Evolutionary conservation across 306 rosid species (phyloP).

Genomic region (Fragaria ananassa): DNA sequence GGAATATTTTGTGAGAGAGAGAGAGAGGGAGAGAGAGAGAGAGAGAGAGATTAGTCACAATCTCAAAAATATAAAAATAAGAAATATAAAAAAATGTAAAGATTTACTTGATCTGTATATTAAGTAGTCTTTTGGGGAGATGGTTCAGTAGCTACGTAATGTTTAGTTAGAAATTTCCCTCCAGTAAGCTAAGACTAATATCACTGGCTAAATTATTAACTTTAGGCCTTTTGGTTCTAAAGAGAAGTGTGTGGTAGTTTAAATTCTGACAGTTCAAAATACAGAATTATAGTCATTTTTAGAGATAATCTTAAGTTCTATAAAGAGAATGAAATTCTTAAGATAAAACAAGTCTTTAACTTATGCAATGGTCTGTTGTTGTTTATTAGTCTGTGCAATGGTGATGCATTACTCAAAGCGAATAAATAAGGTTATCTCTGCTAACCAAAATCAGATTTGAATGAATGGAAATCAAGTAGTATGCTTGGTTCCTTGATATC

Average conservation of each 20-base stretch:
- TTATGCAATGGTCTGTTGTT: background rate
- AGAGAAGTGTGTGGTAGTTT: background rate
- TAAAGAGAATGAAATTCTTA: background rate
- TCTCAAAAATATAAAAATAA: background rate
- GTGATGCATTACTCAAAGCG: background rate
- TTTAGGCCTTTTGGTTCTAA: background rate
- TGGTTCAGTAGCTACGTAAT: background rate
- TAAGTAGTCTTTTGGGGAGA: background rate
- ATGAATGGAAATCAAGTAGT: background rate
- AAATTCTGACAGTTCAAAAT: background rate
- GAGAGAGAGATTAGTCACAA: background rate
- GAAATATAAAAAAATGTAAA: background rate
- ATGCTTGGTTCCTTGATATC: background rate
- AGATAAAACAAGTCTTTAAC: background rate
- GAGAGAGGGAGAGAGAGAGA: conserved; percentile 9
- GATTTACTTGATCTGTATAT: background rate
- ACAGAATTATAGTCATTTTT: background rate
- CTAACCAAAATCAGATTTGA: background rate
- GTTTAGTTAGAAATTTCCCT: background rate
- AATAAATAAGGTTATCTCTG: background rate
- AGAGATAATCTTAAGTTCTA: background rate
- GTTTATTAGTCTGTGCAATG: background rate
- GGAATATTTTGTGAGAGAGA: conserved; percentile 7
- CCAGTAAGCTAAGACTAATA: background rate
- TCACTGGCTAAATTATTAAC: background rate